Base-by-base conservation (phyloP, 305 asterid species). In the Fraxinus platypoda region DNA sequence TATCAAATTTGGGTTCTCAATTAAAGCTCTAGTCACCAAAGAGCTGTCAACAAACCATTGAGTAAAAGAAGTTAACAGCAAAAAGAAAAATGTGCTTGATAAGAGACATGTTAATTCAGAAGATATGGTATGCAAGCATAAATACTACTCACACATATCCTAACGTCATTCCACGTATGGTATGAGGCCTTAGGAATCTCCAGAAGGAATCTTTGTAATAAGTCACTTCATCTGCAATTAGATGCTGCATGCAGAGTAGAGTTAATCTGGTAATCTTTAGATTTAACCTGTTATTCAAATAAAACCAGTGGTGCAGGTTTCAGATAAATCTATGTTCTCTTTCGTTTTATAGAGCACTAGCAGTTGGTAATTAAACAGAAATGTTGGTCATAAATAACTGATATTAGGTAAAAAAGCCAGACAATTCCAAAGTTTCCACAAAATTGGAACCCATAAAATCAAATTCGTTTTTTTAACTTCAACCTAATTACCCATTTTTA, bases 131-230 rank as follows among this genome's bases (percentile, higher is more conserved):
- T 15, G 15, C 7, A 6, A 66, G 7, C 37, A 68, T 74, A 37
- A 73, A 57, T 78, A 81, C 26, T 43, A 84, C 98, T 89, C 89
- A 96, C 98, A 83, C 72, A 31, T 98, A 96, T 87, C 99, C 99
- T 85, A 94, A 83, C 25, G 98, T 87, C 2, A 98, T 96, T 84
- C 99, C 98, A 26, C 99, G 95, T 49, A 96, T 96, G 71, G 99
- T 96, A 87, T 93, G 99, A 25, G 98, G 99, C 90, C 98, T 91
- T 43, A 96, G 87, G 79, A 96, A 96, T 89, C 99, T 90, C 99
- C 98, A 96, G 83, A 96, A 91, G 82, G 99, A 94, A 90, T 94
- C 97, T 88, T 87, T 88, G 85, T 37, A 62, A 2, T 9, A 17
- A 19, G 59, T 26, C 68, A 80, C 37, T 28, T 26, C 54, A 76